Conservation (phyloP, 768 basidiomycete genomes). For the Kwoniella botswanensis region DNA sequence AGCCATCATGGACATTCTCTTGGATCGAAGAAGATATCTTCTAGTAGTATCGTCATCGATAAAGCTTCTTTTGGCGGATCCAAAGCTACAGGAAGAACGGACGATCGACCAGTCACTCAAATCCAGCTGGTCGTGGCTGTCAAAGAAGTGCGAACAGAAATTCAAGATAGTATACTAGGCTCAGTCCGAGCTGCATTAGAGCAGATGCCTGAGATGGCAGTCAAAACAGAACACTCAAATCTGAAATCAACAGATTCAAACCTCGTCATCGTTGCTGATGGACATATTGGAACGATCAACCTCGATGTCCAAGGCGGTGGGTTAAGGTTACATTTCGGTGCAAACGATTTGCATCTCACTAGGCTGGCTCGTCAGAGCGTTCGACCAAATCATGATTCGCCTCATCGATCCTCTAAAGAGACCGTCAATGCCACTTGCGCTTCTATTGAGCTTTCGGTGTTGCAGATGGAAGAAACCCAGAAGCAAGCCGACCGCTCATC, state of each 20-base stretch:
- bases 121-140: slow-evolving; percentile 21
- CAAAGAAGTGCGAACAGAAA: slow-evolving; percentile 8
- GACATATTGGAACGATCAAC: slow-evolving; percentile 8
- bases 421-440: slow-evolving; percentile 8
- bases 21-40: slow-evolving; percentile 11
- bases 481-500: background rate
- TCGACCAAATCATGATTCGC: background rate
- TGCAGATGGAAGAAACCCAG: slow-evolving; percentile 4
- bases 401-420: slow-evolving; percentile 4
- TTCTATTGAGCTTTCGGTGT: background rate
- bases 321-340: slow-evolving; percentile 11
- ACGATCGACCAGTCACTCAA: slow-evolving; percentile 10
- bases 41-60: slow-evolving; percentile 20
- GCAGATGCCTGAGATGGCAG: background rate
- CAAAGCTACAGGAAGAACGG: slow-evolving; percentile 5
- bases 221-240: background rate
- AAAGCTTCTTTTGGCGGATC: slow-evolving; percentile 26
- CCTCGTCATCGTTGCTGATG: background rate
- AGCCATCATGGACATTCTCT: slow-evolving; percentile 25
- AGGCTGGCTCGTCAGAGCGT: slow-evolving; percentile 4
- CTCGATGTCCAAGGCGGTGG: slow-evolving; percentile 15
- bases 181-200: slow-evolving; percentile 1
- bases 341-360: background rate
- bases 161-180: slow-evolving; percentile 22
- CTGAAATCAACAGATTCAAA: background rate